Base-by-base conservation (phyloP, 2,329 filamentous ascomycete genomes). In the Monosporascus sp. region DNA sequence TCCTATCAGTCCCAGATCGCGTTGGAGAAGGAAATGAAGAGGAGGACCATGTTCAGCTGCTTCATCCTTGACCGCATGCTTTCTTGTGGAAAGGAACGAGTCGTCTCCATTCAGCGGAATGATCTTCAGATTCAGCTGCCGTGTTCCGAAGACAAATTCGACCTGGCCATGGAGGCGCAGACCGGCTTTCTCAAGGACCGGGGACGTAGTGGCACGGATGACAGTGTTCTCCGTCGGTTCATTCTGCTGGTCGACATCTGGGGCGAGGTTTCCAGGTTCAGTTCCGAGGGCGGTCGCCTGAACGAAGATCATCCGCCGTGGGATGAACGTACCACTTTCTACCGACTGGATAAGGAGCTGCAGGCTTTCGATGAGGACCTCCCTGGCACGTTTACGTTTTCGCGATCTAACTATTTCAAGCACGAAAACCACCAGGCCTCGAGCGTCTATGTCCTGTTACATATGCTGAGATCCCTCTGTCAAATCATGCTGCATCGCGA, bases 21-120 rank as follows among this genome's bases (percentile, higher is more conserved):
- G 47, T 79, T 86, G 22, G 72, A 79, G 37, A 82, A 81, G 53
- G 87, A 90, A 65, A 79, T 85, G 14, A 75, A 78, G 54, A 76
- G 87, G 25, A 79, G 88, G 6, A 89, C 86, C 1, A 87, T 89
- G 73, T 90, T 86, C 73, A 88, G 86, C 60, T 89, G 86, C 62
- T 84, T 88, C 54, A 83, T 89, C 49, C 74, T 90, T 59, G 87
- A 90, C 64, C 80, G 85, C 3, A 81, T 89, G 67, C 71, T 89
- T 24, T 81, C 84, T 37, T 84, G 81, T 59, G 85, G 85, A 20
- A 81, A 81, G 56, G 78, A 82, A 50, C 75, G 85, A 22, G 76
- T 81, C 1, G 76, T 79, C 15, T 83, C 82, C 62, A 76, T 89
- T 44, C 75, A 77, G 38, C 71, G 80, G 1, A 74, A 82, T 3